Percentiles rank a stretch among this genome's conserved stretches.
Evolutionary conservation across 345 rosid species (phyloP).

Genomic region (Linum tenue): DNA sequence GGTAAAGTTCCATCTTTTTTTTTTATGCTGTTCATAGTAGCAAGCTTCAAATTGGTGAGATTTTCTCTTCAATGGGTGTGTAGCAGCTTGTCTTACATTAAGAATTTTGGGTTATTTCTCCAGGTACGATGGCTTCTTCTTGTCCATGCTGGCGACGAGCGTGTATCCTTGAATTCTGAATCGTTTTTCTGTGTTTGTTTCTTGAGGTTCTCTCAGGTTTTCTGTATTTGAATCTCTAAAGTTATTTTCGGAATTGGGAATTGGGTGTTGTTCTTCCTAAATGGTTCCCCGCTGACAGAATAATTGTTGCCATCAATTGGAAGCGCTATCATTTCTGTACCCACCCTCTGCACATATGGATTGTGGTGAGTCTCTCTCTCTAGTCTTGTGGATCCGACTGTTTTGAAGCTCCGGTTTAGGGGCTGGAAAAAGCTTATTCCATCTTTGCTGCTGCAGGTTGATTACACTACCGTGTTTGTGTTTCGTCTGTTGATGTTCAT

Average conservation of each 20-base stretch:
- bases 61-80: too few relatives aligned
- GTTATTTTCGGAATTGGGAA: neutral
- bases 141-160: slow-evolving; percentile 97
- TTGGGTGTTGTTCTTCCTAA: slow-evolving; percentile 19
- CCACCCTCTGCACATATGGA: slow-evolving; percentile 96
- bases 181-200: neutral
- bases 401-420: slow-evolving; percentile 2
- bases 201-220: neutral
- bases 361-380: slow-evolving; percentile 52
- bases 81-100: too few relatives aligned
- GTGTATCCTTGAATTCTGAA: slow-evolving; percentile 52
- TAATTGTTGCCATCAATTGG: slow-evolving; percentile 88
- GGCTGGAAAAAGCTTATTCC: neutral
- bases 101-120: slow-evolving; percentile 7
- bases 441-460: slow-evolving; percentile 53
- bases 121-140: slow-evolving; percentile 99
- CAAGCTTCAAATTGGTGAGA: too few relatives aligned
- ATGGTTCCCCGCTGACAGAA: slow-evolving; percentile 32
- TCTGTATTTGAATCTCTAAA: too few relatives aligned
- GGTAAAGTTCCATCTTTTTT: slow-evolving; percentile 38
- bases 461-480: slow-evolving; percentile 75
- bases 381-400: neutral
- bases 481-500: slow-evolving; percentile 91
- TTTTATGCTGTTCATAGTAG: neutral
- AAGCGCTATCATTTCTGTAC: slow-evolving; percentile 61